A percentile compares a stretch with the other conserved stretches of the same genome.
These are phyloP conservation scores for Calonectria fujianensis DNA, from an alignment of 2,329 filamentous ascomycete genomes.

Conservation along the genomic window DNA sequence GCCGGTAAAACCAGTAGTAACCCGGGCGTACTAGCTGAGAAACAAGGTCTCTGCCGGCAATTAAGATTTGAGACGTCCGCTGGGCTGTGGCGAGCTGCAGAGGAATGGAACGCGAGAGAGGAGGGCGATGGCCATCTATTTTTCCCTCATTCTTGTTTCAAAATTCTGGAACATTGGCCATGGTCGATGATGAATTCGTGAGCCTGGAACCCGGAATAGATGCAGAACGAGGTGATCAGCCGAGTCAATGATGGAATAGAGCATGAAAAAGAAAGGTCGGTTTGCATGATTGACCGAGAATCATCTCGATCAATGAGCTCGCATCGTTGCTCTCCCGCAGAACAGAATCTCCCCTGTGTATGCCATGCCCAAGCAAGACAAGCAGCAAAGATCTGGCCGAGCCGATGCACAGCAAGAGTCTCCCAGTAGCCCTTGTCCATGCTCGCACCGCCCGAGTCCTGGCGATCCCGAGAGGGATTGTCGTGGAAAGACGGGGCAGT, in stretches of 20 bases:
- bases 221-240: slow-evolving; percentile 18
- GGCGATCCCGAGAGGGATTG: slow-evolving; percentile 23
- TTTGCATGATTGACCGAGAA: slow-evolving; percentile 12
- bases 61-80: slow-evolving; percentile 43
- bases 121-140: slow-evolving; percentile 6
- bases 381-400: slow-evolving; percentile 12
- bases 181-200: slow-evolving; percentile 36
- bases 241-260: slow-evolving; percentile 19
- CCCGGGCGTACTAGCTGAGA: background rate
- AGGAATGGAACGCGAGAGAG: slow-evolving; percentile 42
- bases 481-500: slow-evolving; percentile 16
- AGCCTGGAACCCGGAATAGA: slow-evolving; percentile 33
- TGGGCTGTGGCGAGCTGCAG: slow-evolving; percentile 40
- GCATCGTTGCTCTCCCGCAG: background rate
- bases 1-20: slow-evolving; percentile 31
- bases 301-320: background rate
- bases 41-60: slow-evolving; percentile 21
- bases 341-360: background rate
- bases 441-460: slow-evolving; percentile 10
- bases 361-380: slow-evolving; percentile 18
- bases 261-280: slow-evolving; percentile 13
- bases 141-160: slow-evolving; percentile 43
- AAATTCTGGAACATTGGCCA: slow-evolving; percentile 39
- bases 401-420: slow-evolving; percentile 27
- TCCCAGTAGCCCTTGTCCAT: slow-evolving; percentile 24